phyloP scores from a whole-genome alignment of 257 asterid genomes.

The Nicotiana paniculata region DNA sequence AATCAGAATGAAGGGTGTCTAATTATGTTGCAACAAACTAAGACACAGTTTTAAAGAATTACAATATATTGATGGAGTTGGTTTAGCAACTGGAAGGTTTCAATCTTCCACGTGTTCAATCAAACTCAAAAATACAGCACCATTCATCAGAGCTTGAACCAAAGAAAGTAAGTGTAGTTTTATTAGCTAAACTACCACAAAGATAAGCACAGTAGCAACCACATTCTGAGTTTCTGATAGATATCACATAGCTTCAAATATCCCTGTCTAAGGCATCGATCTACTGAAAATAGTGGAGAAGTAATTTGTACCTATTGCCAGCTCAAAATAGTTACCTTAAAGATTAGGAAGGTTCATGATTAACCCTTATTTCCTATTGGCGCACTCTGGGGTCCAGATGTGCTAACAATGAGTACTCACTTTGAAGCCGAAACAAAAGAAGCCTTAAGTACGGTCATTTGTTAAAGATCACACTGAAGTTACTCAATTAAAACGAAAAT shows the following conservation, averaged over 20 bases:
- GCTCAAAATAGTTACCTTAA: not conserved
- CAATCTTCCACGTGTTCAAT: not conserved
- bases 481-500: slow-evolving; percentile 3
- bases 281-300: not conserved
- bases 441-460: not conserved
- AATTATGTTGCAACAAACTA: slow-evolving; percentile 1
- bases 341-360: not conserved
- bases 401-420: slow-evolving; percentile 12
- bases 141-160: not conserved
- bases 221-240: slow-evolving; percentile 1
- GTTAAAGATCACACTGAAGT: not conserved
- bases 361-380: not conserved
- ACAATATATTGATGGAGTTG: not conserved
- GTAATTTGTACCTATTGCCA: not conserved
- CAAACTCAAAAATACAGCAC: not conserved
- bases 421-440: not conserved
- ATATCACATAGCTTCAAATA: not conserved
- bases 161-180: not conserved
- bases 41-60: not conserved
- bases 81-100: not conserved
- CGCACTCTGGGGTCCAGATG: slow-evolving; percentile 14
- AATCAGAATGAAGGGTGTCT: not conserved
- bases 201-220: slow-evolving; percentile 4
- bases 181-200: not conserved
- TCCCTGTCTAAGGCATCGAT: not conserved